Base-by-base conservation (phyloP, 352 stramenopile species). In the Phytophthora foliorum region DNA sequence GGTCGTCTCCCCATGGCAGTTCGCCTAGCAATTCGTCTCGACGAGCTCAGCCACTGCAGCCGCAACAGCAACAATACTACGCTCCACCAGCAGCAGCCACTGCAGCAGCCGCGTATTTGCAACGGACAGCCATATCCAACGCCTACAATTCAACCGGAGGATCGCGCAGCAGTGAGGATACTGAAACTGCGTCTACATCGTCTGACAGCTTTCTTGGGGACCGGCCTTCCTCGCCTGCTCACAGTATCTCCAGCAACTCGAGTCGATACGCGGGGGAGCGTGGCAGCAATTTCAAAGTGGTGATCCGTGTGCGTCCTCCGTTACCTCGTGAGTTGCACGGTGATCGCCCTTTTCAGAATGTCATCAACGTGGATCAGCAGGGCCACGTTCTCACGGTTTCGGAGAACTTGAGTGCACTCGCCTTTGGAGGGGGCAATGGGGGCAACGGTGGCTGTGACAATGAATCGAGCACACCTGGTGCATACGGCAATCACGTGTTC, bases 251-350 rank as follows among this genome's bases (percentile, higher is more conserved):
- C 9, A 79, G 69, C 34, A 78, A 27, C 51, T 68, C 60, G 13
- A 84, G 72, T 57, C 67, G 77, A 22, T 84, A 68, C 29, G 34
- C 45, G 14, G 65, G 36, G 7, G 79, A 85, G 54, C 83, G 86
- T 9, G 86, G 86, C 2, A 89, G 81, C 58, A 97, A 97, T 73
- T 97, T 97, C 68, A 97, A 97, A 55, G 93, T 98, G 45, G 93
- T 98, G n/a, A 96, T 98, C 60, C 86, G 93, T 46, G 90, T 98
- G 24, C 88, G 93, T 1, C 93, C 93, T 1, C 93, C 93, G 2
- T 67, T 98, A 19, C 89, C 90, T 1, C 75, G 93, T 27, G 93
- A 98, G 65, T 77, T 98, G 1, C 84, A 97, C 46, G 88, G 89
- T 2, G 90, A 98, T 41, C 80, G 83, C 0, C 90, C 89, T 17